Percentiles rank a stretch among this genome's conserved stretches.
Conservation (phyloP, 2,329 filamentous ascomycete genomes). For the Exophiala sp. region DNA sequence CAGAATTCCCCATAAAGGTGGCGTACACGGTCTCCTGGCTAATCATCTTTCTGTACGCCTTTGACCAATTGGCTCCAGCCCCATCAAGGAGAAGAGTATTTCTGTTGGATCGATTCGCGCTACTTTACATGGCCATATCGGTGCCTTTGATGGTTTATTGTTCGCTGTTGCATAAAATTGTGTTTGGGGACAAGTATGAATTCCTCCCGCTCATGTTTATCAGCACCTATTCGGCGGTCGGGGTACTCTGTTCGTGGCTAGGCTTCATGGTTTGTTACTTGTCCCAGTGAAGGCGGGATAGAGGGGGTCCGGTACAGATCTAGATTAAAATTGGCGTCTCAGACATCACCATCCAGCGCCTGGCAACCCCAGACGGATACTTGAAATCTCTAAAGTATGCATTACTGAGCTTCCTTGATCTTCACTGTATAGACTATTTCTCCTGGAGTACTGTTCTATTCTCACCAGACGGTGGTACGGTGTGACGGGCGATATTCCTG, state of each 20-base stretch:
- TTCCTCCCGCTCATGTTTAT: constrained; percentile 97
- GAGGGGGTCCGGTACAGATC: background rate
- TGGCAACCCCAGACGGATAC: background rate
- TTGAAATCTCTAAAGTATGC: no score
- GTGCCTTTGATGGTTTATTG: constrained; percentile 87
- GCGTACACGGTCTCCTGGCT: constrained; percentile 92
- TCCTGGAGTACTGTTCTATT: no score
- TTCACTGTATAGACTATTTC: no score
- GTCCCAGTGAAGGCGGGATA: constrained; percentile 36
- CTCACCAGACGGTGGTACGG: no score
- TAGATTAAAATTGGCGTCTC: background rate
- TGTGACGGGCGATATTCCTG: background rate
- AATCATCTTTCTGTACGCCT: constrained; percentile 73
- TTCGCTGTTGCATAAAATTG: constrained; percentile 71
- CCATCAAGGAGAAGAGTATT: constrained; percentile 76
- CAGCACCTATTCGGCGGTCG: constrained; percentile 86
- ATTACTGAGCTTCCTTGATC: no score
- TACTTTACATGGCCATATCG: constrained; percentile 81
- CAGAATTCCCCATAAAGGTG: constrained; percentile 90
- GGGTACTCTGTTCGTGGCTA: constrained; percentile 93
- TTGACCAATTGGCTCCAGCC: constrained; percentile 81
- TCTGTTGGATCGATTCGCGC: constrained; percentile 81
- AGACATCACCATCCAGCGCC: background rate
- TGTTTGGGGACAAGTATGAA: constrained; percentile 77
- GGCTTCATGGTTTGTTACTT: constrained; percentile 94